phyloP scores from a whole-genome alignment of 768 basidiomycete genomes.

The Leccinum broughii region DNA sequence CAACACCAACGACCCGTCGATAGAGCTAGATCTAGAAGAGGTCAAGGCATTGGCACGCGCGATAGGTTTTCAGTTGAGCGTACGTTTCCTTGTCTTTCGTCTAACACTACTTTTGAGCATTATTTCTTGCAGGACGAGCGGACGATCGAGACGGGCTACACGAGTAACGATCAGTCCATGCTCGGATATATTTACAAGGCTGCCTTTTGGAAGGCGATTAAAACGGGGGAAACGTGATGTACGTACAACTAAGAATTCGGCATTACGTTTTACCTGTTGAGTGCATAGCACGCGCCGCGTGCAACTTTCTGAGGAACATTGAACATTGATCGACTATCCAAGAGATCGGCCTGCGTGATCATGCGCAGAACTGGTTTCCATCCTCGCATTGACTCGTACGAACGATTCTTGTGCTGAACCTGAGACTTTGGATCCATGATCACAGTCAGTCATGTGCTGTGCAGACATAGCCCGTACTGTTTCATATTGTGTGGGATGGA shows the following conservation, averaged over 20 bases:
- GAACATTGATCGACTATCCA: no score
- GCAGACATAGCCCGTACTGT: not conserved
- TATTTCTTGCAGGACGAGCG: constrained; percentile 65
- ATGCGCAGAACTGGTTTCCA: no score
- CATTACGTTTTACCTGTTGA: not conserved
- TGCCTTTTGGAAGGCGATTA: constrained; percentile 80
- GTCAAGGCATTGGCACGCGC: constrained; percentile 69
- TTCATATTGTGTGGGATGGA: not conserved
- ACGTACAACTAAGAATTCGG: not conserved
- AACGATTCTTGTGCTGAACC: no score
- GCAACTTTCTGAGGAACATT: not conserved
- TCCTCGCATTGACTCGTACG: no score
- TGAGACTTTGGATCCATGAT: not conserved
- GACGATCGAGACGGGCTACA: constrained; percentile 82
- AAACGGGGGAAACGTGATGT: constrained; percentile 19
- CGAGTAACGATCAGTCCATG: constrained; percentile 79
- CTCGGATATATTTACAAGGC: constrained; percentile 83
- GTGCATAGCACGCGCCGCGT: not conserved
- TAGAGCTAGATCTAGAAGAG: constrained; percentile 91
- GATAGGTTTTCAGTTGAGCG: constrained; percentile 83
- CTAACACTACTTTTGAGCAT: not conserved
- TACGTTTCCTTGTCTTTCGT: constrained; percentile 36
- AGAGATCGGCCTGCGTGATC: no score
- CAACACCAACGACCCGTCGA: constrained; percentile 70
- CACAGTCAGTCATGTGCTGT: not conserved